Conservation (phyloP, 1,284 basidiomycete species). For the Boletellus dicymbophilus region DNA sequence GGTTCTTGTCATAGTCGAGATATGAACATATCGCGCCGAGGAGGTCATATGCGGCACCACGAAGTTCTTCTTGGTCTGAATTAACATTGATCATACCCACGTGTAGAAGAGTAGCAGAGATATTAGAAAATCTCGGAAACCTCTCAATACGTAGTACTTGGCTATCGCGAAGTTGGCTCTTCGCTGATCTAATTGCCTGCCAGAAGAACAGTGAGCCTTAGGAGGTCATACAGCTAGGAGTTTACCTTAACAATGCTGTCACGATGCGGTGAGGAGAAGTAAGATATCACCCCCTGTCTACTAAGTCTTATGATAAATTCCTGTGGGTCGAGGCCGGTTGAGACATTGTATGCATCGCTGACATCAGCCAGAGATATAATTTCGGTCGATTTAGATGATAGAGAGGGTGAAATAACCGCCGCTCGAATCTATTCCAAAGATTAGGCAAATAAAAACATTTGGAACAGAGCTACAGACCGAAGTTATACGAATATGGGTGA, state of each 20-base stretch:
- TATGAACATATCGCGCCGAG: conserved; percentile 78
- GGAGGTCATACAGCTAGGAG: neutral
- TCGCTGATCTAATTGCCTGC: conserved; percentile 69
- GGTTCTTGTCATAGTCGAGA: conserved; percentile 74
- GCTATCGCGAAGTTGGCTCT: conserved; percentile 62
- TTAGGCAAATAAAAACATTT: conserved; percentile 6
- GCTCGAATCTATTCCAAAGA: conserved; percentile 54
- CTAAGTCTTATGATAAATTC: conserved; percentile 82
- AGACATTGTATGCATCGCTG: conserved; percentile 83
- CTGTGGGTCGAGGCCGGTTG: conserved; percentile 70
- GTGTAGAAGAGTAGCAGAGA: conserved; percentile 81
- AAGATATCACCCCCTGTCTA: conserved; percentile 67
- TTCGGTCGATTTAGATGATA: conserved; percentile 76
- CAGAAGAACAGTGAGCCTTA: conserved; percentile 2
- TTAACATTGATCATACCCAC: conserved; percentile 80
- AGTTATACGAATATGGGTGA: conserved; percentile 67
- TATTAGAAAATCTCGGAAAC: conserved; percentile 77
- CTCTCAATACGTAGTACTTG: conserved; percentile 63
- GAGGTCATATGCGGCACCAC: conserved; percentile 76
- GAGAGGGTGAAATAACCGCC: conserved; percentile 57
- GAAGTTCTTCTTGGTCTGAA: conserved; percentile 72
- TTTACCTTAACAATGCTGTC: conserved; percentile 77
- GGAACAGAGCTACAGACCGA: conserved; percentile 45
- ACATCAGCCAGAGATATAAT: conserved; percentile 78
- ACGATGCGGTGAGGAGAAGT: conserved; percentile 67